Evolutionary conservation across 306 rosid genomes (phyloP).

Genomic region (Albizia julibrissin): DNA sequence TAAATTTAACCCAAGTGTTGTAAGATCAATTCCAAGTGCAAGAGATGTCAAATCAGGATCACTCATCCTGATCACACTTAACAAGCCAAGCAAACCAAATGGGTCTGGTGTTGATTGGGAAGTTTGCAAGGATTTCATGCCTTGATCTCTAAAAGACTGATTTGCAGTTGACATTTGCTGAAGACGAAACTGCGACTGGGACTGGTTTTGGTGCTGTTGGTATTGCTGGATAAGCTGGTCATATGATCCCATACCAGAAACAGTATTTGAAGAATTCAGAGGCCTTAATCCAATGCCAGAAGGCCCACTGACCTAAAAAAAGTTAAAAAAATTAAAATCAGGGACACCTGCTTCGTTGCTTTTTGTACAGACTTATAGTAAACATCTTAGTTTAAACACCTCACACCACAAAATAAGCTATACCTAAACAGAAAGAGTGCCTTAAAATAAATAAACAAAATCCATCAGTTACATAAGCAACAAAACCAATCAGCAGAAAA

Average conservation of each 20-base stretch:
- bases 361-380: not conserved
- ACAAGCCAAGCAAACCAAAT: slow-evolving; percentile 91
- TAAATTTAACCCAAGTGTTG: slow-evolving; percentile 89
- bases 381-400: not conserved
- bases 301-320: slow-evolving; percentile 79
- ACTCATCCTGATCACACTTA: slow-evolving; percentile 89
- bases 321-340: slow-evolving; percentile 16
- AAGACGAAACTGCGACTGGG: slow-evolving; percentile 90
- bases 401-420: slow-evolving; percentile 9
- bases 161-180: slow-evolving; percentile 79
- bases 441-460: slow-evolving; percentile 1
- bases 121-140: slow-evolving; percentile 70
- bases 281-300: slow-evolving; percentile 98
- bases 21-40: slow-evolving; percentile 95
- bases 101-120: slow-evolving; percentile 78
- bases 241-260: slow-evolving; percentile 87
- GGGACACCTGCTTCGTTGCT: slow-evolving; percentile 7
- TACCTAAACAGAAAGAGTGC: not conserved
- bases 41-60: slow-evolving; percentile 94
- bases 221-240: slow-evolving; percentile 93
- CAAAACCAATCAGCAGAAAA: slow-evolving; percentile 38
- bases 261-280: slow-evolving; percentile 73
- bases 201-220: slow-evolving; percentile 79
- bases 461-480: not conserved
- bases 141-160: slow-evolving; percentile 88